Conservation (phyloP, 192 early-diverging fungal species). For the Umbelopsis sp. region DNA sequence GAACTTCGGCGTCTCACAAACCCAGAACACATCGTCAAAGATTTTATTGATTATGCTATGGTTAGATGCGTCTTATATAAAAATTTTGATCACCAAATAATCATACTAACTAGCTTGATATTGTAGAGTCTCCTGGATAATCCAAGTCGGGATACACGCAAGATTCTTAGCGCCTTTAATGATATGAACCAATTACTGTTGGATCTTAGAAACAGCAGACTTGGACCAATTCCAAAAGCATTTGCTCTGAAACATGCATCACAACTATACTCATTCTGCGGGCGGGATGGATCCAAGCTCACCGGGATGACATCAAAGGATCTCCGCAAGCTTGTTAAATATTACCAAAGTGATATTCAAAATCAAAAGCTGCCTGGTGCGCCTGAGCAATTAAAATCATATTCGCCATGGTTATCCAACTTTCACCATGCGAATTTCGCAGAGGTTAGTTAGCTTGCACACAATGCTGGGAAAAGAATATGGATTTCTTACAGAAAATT, state of each 20-base stretch:
- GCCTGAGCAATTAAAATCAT: slow-evolving; percentile 55
- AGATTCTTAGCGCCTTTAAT: slow-evolving; percentile 44
- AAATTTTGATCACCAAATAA: not conserved
- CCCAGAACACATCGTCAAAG: slow-evolving; percentile 68
- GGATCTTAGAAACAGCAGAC: slow-evolving; percentile 33
- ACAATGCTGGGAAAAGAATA: not conserved
- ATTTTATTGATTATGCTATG: slow-evolving; percentile 58
- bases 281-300: slow-evolving; percentile 51
- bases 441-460: slow-evolving; percentile 20
- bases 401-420: slow-evolving; percentile 65
- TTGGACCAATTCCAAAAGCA: slow-evolving; percentile 38
- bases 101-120: not conserved
- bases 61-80: slow-evolving; percentile 23
- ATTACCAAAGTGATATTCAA: slow-evolving; percentile 45
- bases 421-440: slow-evolving; percentile 31
- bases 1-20: slow-evolving; percentile 71
- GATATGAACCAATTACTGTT: slow-evolving; percentile 57
- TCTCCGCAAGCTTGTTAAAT: slow-evolving; percentile 46
- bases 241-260: slow-evolving; percentile 48
- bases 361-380: slow-evolving; percentile 42
- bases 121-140: slow-evolving; percentile 6
- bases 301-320: slow-evolving; percentile 42
- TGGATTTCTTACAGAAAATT: not conserved
- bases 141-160: slow-evolving; percentile 26
- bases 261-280: slow-evolving; percentile 46